These are phyloP conservation scores for Tricholomella constricta DNA, from an alignment of 768 basidiomycete genomes.

Conservation along the genomic window DNA sequence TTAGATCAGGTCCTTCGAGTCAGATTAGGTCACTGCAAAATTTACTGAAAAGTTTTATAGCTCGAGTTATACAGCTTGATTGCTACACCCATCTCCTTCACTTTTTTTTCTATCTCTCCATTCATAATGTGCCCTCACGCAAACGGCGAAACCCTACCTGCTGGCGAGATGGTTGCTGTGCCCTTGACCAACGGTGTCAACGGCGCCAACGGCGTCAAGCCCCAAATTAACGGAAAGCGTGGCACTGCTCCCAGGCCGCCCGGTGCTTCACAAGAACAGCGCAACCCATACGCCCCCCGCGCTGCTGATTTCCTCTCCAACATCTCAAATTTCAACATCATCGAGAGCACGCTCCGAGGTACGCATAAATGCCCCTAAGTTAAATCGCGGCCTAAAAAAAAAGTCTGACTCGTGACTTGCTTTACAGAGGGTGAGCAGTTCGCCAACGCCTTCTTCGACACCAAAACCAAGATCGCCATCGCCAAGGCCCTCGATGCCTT, in stretches of 20 bases:
- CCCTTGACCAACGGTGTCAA: constrained; percentile 53
- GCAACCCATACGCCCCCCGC: constrained; percentile 88
- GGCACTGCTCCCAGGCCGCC: constrained; percentile 37
- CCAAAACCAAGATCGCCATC: constrained; percentile 99
- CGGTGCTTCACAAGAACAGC: constrained; percentile 44
- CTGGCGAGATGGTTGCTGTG: constrained; percentile 73
- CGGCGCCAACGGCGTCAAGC: constrained; percentile 37
- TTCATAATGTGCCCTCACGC: constrained; percentile 64
- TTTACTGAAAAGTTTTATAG: constrained; percentile 19
- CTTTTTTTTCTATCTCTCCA: constrained; percentile 9
- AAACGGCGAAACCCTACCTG: constrained; percentile 49
- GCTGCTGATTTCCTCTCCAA: constrained; percentile 93
- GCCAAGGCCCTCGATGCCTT: constrained; percentile 98
- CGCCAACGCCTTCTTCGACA: constrained; percentile 99
- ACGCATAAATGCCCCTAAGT: too few species aligned
- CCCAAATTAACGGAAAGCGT: constrained; percentile 43
- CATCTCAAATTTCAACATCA: constrained; percentile 92
- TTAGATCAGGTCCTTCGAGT: constrained; percentile 8
- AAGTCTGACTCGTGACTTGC: too few species aligned
- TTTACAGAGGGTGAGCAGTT: constrained; percentile 96
- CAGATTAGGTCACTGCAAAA: constrained; percentile 16
- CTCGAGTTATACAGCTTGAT: constrained; percentile 7
- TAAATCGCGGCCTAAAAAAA: too few species aligned
- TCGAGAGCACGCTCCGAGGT: constrained; percentile 96
- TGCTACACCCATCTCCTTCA: constrained; percentile 11